phyloP scores from a whole-genome alignment of 768 basidiomycete species.

The Boletus rubropictus region DNA sequence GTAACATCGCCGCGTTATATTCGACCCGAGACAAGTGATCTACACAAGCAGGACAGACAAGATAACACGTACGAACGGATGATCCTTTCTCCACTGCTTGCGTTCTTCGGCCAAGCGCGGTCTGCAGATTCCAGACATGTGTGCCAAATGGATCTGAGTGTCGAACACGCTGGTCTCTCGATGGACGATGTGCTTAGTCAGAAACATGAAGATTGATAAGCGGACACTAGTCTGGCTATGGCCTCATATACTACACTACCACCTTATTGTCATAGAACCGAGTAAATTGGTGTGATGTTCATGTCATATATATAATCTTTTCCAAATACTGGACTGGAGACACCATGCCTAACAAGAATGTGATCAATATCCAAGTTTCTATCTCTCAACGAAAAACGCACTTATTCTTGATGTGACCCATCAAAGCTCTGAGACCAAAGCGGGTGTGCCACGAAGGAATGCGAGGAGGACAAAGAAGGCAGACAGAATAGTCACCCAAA shows the following conservation, averaged over 20 bases:
- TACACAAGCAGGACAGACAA: not conserved
- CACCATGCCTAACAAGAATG: constrained; percentile 13
- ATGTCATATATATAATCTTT: constrained; percentile 18
- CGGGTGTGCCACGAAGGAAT: constrained; percentile 26
- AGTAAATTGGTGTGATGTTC: constrained; percentile 18
- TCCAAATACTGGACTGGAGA: constrained; percentile 14
- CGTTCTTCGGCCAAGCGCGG: constrained; percentile 92
- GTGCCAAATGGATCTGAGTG: constrained; percentile 2
- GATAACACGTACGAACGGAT: constrained; percentile 79
- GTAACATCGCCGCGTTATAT: not conserved
- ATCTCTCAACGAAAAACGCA: constrained; percentile 6
- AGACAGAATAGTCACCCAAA: constrained; percentile 18
- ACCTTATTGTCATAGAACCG: constrained; percentile 2
- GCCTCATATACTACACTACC: not conserved
- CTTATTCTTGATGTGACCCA: constrained; percentile 17
- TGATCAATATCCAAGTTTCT: not conserved
- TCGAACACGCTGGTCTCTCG: not conserved
- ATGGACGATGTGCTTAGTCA: constrained; percentile 17
- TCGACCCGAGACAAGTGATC: constrained; percentile 1
- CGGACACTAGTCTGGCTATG: not conserved
- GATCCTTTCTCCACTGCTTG: constrained; percentile 98
- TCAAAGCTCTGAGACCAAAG: constrained; percentile 12
- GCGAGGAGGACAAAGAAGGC: constrained; percentile 24
- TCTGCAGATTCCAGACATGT: constrained; percentile 86
- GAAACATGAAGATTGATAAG: not conserved